A percentile compares a stretch with the other conserved stretches of the same genome.
These are phyloP conservation scores for Dictyophora rubrovolvata DNA, from an alignment of 768 basidiomycete genomes.

Conservation along the genomic window DNA sequence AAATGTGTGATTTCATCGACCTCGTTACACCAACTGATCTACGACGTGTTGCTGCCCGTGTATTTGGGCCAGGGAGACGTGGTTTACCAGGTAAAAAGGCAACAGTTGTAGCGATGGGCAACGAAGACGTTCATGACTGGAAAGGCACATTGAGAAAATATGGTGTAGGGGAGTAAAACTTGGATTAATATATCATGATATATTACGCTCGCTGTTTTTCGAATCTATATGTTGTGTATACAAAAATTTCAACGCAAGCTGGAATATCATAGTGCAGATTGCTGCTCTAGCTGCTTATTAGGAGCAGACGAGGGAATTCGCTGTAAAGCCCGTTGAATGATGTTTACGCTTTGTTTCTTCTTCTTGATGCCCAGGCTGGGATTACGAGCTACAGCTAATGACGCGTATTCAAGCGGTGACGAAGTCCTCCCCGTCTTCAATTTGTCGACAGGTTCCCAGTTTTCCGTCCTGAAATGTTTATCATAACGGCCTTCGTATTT, in stretches of 20 bases:
- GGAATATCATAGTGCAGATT: too few relatives aligned
- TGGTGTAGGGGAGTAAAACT: constrained; percentile 34
- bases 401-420: constrained; percentile 2
- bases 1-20: constrained; percentile 87
- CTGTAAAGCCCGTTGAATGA: background rate
- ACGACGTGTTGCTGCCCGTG: constrained; percentile 60
- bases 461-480: background rate
- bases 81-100: constrained; percentile 38
- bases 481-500: background rate
- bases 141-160: constrained; percentile 56
- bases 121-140: constrained; percentile 66
- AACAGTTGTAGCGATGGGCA: constrained; percentile 78
- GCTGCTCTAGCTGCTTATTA: too few relatives aligned
- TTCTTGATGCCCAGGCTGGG: background rate
- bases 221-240: too few relatives aligned
- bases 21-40: constrained; percentile 60
- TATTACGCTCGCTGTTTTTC: too few relatives aligned
- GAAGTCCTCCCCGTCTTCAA: background rate
- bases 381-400: background rate
- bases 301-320: background rate
- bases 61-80: constrained; percentile 53
- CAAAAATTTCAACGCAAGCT: too few relatives aligned
- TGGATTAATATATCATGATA: background rate
- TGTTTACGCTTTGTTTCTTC: background rate
- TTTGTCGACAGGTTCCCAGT: background rate